Base-by-base conservation (phyloP, 1,284 basidiomycete species). In the Rhodotorula sp. region DNA sequence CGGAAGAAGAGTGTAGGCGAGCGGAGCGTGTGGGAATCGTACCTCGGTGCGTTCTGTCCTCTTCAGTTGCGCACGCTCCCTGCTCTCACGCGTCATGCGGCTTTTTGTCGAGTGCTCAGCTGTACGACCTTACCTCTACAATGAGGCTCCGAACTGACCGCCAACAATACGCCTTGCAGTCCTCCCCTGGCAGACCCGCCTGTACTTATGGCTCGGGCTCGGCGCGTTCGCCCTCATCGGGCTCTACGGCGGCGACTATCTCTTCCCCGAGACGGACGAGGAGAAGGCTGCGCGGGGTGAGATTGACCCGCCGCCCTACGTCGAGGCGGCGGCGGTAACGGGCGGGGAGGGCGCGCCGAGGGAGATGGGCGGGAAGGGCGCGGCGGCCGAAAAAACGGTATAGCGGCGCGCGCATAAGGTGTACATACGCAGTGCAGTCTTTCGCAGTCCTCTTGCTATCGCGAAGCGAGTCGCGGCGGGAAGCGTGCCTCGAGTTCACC, bases 11-110 rank as follows among this genome's bases (percentile, higher is more conserved):
- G 58, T 0, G 69, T 72, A 37, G 66, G 48, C 34, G 69, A 76
- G 51, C 41, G 75, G 7, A 69, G 54, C 56, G 69, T 76, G 25
- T 75, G 70, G 58, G 75, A 76, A 48, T 69, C 66, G n/a, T 76
- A 76, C 50, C 67, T 76, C 27, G 75, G 75, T 73, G n/a, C 46
- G 75, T 34, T 12, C 15, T 39, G 9, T 44, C 44, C 44, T 44
- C 19, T 21, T 21, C 44, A 44, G 44, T 44, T 44, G 9, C 44
- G 19, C 19, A 44, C 21, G 44, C 44, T 39, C 44, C 15, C 44
- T 17, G 44, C 44, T 21, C 44, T 44, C 19, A 19, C 44, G 10
- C 10, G 10, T 41, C 17, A 17, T 17, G 8, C 10, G 39, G 39
- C 39, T 41, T 17, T 41, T 8, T 17, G 10, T 10, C 39, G 10